Percentiles rank a stretch among this genome's conserved stretches.
These are phyloP conservation scores for Aschersonia sp. DNA, from an alignment of 2,329 filamentous ascomycete species.

Conservation along the genomic window DNA sequence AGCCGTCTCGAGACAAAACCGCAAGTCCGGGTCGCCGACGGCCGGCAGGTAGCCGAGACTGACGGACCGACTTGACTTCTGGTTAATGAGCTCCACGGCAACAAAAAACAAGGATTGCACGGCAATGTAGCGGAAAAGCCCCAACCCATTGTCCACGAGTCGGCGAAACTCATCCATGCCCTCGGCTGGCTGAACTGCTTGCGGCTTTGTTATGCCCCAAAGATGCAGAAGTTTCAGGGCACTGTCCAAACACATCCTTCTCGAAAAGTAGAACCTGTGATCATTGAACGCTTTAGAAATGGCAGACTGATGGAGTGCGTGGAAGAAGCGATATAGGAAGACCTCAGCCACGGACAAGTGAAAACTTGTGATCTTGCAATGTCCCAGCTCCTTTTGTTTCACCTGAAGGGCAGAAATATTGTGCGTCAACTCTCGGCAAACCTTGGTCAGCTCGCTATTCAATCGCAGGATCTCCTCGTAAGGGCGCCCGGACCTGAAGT, in stretches of 20 bases:
- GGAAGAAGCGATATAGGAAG: slow-evolving; percentile 29
- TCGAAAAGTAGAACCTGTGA: slow-evolving; percentile 36
- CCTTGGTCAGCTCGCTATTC: slow-evolving; percentile 27
- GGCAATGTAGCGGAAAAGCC: slow-evolving; percentile 26
- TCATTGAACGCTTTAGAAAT: slow-evolving; percentile 27
- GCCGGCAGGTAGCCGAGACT: slow-evolving; percentile 15
- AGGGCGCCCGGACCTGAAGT: slow-evolving; percentile 24
- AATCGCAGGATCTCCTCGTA: slow-evolving; percentile 33
- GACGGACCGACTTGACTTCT: slow-evolving; percentile 24
- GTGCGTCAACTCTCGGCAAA: slow-evolving; percentile 18
- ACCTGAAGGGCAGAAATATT: slow-evolving; percentile 19
- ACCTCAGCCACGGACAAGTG: slow-evolving; percentile 27
- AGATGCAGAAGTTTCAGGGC: slow-evolving; percentile 20
- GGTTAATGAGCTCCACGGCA: slow-evolving; percentile 29
- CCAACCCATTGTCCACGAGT: slow-evolving; percentile 23
- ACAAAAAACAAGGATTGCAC: slow-evolving; percentile 26
- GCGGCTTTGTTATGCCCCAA: slow-evolving; percentile 12
- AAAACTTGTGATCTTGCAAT: slow-evolving; percentile 17
- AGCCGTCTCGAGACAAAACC: slow-evolving; percentile 13
- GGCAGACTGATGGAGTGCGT: slow-evolving; percentile 39
- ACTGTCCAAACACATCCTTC: slow-evolving; percentile 32
- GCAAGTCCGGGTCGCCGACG: slow-evolving; percentile 17
- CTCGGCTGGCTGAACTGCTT: slow-evolving; percentile 4
- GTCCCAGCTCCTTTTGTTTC: slow-evolving; percentile 6
- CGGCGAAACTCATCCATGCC: slow-evolving; percentile 12